These are phyloP conservation scores for Immersiella caudata DNA, from an alignment of 495 filamentous ascomycete genomes.

Conservation along the genomic window DNA sequence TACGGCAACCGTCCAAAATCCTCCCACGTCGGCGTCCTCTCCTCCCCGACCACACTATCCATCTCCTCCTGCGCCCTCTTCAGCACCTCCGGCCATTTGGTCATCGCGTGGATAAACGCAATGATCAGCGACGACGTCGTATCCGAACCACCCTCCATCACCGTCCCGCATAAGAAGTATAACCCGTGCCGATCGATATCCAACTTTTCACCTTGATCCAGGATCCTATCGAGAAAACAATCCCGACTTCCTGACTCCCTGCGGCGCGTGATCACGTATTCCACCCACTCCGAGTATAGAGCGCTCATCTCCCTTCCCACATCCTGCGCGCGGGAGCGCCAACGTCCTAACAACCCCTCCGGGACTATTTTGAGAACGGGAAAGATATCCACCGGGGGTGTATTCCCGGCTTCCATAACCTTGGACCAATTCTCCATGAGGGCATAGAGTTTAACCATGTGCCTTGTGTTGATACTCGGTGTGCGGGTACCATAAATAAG, in stretches of 20 bases:
- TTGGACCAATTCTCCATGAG: slow-evolving; percentile 54
- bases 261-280: slow-evolving; percentile 25
- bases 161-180: slow-evolving; percentile 41
- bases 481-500: slow-evolving; percentile 52
- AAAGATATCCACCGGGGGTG: slow-evolving; percentile 55
- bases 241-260: slow-evolving; percentile 22
- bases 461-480: slow-evolving; percentile 25
- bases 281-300: slow-evolving; percentile 40
- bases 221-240: slow-evolving; percentile 50
- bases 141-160: slow-evolving; percentile 55
- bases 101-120: slow-evolving; percentile 10
- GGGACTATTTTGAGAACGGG: slow-evolving; percentile 50
- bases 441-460: slow-evolving; percentile 46
- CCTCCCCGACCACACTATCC: slow-evolving; percentile 46
- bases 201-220: slow-evolving; percentile 48
- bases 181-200: slow-evolving; percentile 42
- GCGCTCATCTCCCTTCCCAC: slow-evolving; percentile 47
- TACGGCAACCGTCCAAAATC: slow-evolving; percentile 53
- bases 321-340: slow-evolving; percentile 37
- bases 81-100: slow-evolving; percentile 9
- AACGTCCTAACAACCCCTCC: slow-evolving; percentile 45
- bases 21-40: slow-evolving; percentile 48
- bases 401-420: slow-evolving; percentile 53
- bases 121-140: slow-evolving; percentile 34
- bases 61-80: slow-evolving; percentile 54